These are phyloP conservation scores for Citrus reticulata DNA, from an alignment of 345 rosid genomes.

Conservation along the genomic window DNA sequence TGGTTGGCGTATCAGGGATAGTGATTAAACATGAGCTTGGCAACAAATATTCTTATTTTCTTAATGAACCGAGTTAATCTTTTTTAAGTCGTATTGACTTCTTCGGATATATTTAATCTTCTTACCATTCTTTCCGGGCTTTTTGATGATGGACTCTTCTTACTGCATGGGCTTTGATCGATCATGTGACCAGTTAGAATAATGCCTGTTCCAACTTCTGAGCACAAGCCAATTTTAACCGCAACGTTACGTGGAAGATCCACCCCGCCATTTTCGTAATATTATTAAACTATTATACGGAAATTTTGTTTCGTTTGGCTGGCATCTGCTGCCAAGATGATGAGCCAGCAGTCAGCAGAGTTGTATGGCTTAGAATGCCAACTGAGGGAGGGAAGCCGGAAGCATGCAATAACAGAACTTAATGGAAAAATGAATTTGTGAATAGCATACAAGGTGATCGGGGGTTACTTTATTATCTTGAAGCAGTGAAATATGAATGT, in stretches of 20 bases:
- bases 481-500: conserved; percentile 5
- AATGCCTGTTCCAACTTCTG: too few species aligned
- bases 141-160: background rate
- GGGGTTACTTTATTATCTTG: background rate
- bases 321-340: too few species aligned
- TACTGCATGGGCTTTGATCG: background rate
- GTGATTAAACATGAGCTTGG: background rate
- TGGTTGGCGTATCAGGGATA: background rate
- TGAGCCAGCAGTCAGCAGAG: background rate
- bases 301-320: too few species aligned
- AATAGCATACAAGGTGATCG: conserved; percentile 9
- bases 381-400: background rate
- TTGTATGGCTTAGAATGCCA: conserved; percentile 1
- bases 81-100: background rate
- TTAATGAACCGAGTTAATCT: background rate
- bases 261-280: too few species aligned
- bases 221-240: too few species aligned
- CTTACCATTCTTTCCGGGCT: background rate
- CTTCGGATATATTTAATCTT: background rate
- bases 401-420: conserved; percentile 1
- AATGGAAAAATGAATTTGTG: conserved; percentile 10
- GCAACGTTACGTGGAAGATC: too few species aligned
- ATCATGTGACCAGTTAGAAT: too few species aligned
- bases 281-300: too few species aligned
- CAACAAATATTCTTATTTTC: background rate